These are phyloP conservation scores for Bassia scoparia DNA, from an alignment of 148 eudicot genomes.

Conservation along the genomic window DNA sequence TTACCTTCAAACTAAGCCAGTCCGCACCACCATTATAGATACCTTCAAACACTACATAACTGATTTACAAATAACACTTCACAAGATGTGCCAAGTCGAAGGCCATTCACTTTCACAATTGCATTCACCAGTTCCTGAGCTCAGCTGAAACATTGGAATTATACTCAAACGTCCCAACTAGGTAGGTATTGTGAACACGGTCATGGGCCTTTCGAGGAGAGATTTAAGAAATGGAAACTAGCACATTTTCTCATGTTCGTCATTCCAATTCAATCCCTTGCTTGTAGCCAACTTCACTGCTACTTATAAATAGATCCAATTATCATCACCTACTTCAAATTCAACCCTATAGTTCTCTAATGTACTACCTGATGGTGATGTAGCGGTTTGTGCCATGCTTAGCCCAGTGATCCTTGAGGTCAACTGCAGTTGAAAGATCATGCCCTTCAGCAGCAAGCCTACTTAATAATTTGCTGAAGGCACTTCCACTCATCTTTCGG, in stretches of 20 bases:
- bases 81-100: slow-evolving; percentile 1
- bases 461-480: slow-evolving; percentile 71
- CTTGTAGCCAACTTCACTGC: neutral
- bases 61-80: slow-evolving; percentile 27
- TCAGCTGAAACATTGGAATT: slow-evolving; percentile 6
- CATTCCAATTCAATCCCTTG: neutral
- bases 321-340: slow-evolving; percentile 10
- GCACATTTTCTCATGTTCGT: neutral
- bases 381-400: slow-evolving; percentile 96
- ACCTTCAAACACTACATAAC: slow-evolving; percentile 6
- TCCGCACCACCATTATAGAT: neutral
- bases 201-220: neutral
- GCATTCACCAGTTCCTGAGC: slow-evolving; percentile 4
- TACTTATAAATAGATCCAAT: slow-evolving; percentile 4
- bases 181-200: neutral
- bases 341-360: slow-evolving; percentile 9
- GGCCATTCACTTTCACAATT: slow-evolving; percentile 11
- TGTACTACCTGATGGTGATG: slow-evolving; percentile 71
- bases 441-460: slow-evolving; percentile 84
- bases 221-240: neutral
- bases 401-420: slow-evolving; percentile 90
- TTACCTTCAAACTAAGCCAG: slow-evolving; percentile 12
- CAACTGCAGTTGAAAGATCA: slow-evolving; percentile 75
- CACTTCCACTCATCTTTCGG: slow-evolving; percentile 95
- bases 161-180: neutral